These are phyloP conservation scores for Syncephalastrum monosporum DNA, from an alignment of 371 early-diverging fungal species.

Conservation along the genomic window DNA sequence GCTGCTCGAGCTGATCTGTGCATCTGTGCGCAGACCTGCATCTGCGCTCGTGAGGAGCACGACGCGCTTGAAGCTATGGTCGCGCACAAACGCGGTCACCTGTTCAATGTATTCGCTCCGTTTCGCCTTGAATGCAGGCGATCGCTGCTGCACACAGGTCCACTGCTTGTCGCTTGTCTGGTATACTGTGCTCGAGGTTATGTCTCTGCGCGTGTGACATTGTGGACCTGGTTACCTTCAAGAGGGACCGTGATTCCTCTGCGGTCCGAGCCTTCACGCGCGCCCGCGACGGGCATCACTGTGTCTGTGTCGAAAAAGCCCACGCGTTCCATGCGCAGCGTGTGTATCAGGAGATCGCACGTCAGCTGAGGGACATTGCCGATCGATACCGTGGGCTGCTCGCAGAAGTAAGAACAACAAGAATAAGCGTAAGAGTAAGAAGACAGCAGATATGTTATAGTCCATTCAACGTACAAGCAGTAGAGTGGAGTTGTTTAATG, in stretches of 20 bases:
- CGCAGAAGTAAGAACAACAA: not conserved
- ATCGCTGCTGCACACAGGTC: constrained; percentile 62
- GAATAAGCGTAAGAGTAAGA: not conserved
- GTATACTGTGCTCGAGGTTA: constrained; percentile 35
- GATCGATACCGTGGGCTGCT: constrained; percentile 72
- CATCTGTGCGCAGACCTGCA: constrained; percentile 64
- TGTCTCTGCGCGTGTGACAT: not conserved
- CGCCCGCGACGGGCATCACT: constrained; percentile 57
- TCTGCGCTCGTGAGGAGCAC: constrained; percentile 70
- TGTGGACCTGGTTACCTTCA: constrained; percentile 37
- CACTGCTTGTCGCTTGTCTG: constrained; percentile 52
- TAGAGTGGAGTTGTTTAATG: constrained; percentile 2
- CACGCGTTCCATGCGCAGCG: constrained; percentile 60
- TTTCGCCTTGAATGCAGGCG: constrained; percentile 47
- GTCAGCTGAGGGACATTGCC: constrained; percentile 81
- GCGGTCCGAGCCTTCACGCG: constrained; percentile 23
- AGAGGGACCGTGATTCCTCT: constrained; percentile 40
- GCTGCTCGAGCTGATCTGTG: constrained; percentile 51
- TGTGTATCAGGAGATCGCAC: constrained; percentile 69
- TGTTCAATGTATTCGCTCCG: constrained; percentile 35
- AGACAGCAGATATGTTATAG: not conserved
- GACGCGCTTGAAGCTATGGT: constrained; percentile 51
- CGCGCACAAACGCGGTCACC: constrained; percentile 51
- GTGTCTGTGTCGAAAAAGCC: constrained; percentile 63
- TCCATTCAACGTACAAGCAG: constrained; percentile 5